Conservation (phyloP, 768 basidiomycete genomes). For the Candolleomyces aberdarensis region DNA sequence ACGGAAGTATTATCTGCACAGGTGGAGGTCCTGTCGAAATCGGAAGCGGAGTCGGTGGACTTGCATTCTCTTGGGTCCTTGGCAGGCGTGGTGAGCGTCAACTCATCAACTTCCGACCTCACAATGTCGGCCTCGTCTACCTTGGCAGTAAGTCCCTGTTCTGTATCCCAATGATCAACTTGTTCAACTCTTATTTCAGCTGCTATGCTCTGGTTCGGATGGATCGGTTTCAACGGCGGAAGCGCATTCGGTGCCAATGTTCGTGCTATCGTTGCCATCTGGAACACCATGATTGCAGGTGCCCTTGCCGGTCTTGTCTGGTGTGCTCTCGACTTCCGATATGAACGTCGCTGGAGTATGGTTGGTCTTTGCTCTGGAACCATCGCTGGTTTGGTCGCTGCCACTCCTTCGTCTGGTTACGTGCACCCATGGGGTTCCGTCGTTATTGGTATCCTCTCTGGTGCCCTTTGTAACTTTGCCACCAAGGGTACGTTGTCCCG, state of each 20-base stretch:
- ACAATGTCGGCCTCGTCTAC: conserved; percentile 81
- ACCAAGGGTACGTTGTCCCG: conserved; percentile 59
- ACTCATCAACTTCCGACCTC: conserved; percentile 77
- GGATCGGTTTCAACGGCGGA: conserved; percentile 90
- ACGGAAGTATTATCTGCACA: conserved; percentile 28
- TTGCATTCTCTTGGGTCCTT: conserved; percentile 85
- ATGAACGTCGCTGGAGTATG: conserved; percentile 82
- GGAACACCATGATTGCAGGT: conserved; percentile 87
- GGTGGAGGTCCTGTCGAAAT: conserved; percentile 89
- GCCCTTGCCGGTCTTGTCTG: conserved; percentile 82
- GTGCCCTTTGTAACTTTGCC: conserved; percentile 75
- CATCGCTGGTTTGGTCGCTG: conserved; percentile 84
- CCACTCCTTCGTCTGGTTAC: conserved; percentile 85
- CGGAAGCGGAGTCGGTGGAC: conserved; percentile 77
- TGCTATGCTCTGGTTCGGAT: conserved; percentile 85
- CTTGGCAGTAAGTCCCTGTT: conserved; percentile 54
- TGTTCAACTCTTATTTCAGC: conserved; percentile 27
- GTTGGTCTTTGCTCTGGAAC: conserved; percentile 94
- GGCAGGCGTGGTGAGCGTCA: conserved; percentile 76
- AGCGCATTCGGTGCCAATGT: conserved; percentile 87
- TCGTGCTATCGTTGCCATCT: conserved; percentile 78
- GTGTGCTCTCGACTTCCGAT: conserved; percentile 76
- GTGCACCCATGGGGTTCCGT: conserved; percentile 76
- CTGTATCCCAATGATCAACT: neutral
- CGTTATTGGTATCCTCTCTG: conserved; percentile 71